A percentile compares a stretch with the other conserved stretches of the same genome.
Conservation (phyloP, 345 rosid genomes). For the Luvunga scandens region DNA sequence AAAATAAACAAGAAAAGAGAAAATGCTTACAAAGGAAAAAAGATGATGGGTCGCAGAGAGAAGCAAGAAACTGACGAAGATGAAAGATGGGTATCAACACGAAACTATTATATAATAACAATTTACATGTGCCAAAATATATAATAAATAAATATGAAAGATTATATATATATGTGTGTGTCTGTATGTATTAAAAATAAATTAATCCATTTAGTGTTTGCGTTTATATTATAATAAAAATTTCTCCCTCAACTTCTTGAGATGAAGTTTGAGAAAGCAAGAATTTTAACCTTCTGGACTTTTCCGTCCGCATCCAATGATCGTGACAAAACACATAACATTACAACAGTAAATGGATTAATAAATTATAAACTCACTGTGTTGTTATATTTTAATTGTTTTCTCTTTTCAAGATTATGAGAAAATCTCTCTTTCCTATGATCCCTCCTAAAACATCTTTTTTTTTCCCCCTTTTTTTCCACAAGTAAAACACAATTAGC, state of each 20-base stretch:
- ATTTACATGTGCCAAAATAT: background rate
- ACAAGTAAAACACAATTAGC: background rate
- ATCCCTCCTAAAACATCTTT: slow-evolving; percentile 19
- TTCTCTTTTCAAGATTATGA: background rate
- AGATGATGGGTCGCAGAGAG: slow-evolving; percentile 20
- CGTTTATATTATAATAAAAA: background rate
- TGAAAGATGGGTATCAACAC: slow-evolving; percentile 29
- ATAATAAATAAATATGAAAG: background rate
- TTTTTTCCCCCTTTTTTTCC: background rate
- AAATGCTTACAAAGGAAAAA: slow-evolving; percentile 28
- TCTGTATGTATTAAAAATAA: background rate
- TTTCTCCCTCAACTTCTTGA: background rate
- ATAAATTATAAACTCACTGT: background rate
- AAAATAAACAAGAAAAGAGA: background rate
- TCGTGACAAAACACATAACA: slow-evolving; percentile 45
- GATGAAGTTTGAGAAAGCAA: slow-evolving; percentile 20
- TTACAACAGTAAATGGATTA: slow-evolving; percentile 19
- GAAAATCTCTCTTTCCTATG: slow-evolving; percentile 23
- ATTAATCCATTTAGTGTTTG: slow-evolving; percentile 1
- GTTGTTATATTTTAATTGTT: background rate
- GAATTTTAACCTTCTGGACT: slow-evolving; percentile 48
- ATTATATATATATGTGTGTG: background rate
- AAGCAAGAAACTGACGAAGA: slow-evolving; percentile 31
- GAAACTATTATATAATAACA: slow-evolving; percentile 16
- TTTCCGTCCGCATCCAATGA: slow-evolving; percentile 64